phyloP scores from a whole-genome alignment of 345 rosid genomes.

The Brassica carinata region DNA sequence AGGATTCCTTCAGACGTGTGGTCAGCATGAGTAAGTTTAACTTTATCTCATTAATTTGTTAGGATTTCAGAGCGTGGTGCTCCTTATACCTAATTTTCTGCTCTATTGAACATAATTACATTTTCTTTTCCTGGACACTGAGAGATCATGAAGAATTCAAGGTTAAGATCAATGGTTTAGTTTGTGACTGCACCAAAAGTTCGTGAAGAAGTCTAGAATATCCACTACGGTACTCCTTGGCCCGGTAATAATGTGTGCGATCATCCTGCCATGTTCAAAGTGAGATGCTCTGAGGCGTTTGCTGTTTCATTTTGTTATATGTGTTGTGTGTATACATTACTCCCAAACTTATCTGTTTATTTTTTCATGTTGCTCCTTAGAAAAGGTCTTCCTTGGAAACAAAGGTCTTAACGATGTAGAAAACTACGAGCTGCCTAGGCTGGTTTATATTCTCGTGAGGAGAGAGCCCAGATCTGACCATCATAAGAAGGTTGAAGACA shows the following conservation, averaged over 20 bases:
- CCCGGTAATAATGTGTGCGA: neutral
- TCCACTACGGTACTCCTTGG: neutral
- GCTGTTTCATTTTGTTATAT: neutral
- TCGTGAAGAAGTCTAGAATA: neutral
- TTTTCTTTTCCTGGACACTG: neutral
- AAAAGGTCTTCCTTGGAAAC: neutral
- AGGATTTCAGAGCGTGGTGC: neutral
- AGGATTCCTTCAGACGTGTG: neutral
- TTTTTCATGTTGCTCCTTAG: too few species aligned
- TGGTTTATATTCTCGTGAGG: too few species aligned
- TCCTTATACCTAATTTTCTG: neutral
- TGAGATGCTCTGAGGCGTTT: neutral
- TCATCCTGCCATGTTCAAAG: neutral
- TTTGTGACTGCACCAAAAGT: neutral
- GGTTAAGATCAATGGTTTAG: neutral
- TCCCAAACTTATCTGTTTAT: too few species aligned
- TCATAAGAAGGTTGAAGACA: too few species aligned
- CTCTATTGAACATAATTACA: neutral
- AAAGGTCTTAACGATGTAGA: neutral
- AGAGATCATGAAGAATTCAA: neutral
- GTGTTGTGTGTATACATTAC: too few species aligned
- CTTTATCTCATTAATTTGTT: too few species aligned
- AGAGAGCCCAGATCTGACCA: too few species aligned
- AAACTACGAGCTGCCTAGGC: too few species aligned
- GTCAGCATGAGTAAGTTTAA: neutral